A percentile compares a stretch with the other conserved stretches of the same genome.
phyloP scores from a whole-genome alignment of 169 alveolate genomes.

The Besnoitia besnoiti region DNA sequence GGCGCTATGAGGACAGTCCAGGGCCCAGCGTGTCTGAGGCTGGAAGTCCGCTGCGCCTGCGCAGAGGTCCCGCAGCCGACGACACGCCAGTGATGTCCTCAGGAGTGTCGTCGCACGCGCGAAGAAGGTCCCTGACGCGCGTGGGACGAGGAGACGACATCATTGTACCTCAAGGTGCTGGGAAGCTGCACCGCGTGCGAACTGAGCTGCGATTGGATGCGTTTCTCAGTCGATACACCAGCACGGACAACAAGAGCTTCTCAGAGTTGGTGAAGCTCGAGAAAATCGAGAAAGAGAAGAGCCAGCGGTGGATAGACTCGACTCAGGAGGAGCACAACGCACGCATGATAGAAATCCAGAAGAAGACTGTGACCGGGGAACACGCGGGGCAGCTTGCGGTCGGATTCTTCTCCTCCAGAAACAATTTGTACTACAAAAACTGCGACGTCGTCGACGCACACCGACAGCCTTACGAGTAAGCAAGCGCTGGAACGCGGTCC shows the following conservation, averaged over 20 bases:
- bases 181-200: constrained; percentile 18
- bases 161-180: not conserved
- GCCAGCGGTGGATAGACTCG: not conserved
- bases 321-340: constrained; percentile 29
- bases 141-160: not conserved
- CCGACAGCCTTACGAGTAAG: constrained; percentile 36
- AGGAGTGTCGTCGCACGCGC: not conserved
- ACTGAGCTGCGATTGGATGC: constrained; percentile 28
- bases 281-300: not conserved
- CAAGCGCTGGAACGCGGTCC: too few species aligned
- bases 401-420: not conserved
- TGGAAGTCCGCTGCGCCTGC: not conserved
- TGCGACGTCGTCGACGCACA: not conserved
- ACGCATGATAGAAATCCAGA: constrained; percentile 33
- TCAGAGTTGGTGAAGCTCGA: not conserved
- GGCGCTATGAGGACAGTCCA: not conserved
- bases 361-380: not conserved
- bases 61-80: not conserved
- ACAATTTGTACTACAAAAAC: not conserved
- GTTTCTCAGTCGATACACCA: constrained; percentile 2
- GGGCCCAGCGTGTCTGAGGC: not conserved
- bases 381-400: constrained; percentile 17
- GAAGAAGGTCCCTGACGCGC: not conserved
- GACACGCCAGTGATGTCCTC: not conserved
- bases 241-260: constrained; percentile 15